These are phyloP conservation scores for Beauveria sp. DNA, from an alignment of 2,329 filamentous ascomycete genomes.

Conservation along the genomic window DNA sequence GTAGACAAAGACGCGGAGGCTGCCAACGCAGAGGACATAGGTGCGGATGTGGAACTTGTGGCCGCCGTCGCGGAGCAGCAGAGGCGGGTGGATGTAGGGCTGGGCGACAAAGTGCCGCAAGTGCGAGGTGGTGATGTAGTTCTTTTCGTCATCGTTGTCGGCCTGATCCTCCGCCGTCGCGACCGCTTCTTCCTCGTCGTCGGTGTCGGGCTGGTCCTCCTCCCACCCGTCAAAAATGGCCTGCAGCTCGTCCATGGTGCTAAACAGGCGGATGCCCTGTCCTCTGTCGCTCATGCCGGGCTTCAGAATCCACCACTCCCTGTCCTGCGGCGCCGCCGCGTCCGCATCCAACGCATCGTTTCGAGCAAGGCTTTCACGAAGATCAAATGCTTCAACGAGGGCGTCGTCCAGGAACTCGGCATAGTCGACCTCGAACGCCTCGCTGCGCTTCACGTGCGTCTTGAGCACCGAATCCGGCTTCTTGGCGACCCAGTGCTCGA, in stretches of 20 bases:
- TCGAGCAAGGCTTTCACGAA: constrained; percentile 66
- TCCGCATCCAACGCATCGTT: constrained; percentile 36
- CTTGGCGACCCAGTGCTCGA: constrained; percentile 81
- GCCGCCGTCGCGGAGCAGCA: constrained; percentile 57
- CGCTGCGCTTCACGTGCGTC: constrained; percentile 65
- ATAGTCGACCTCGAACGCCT: constrained; percentile 91
- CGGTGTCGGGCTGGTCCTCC: constrained; percentile 54
- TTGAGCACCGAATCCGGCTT: constrained; percentile 63
- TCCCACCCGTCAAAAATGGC: constrained; percentile 92
- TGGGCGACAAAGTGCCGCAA: constrained; percentile 94
- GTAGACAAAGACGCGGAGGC: constrained; percentile 79
- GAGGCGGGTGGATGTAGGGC: constrained; percentile 84
- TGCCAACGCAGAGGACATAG: constrained; percentile 77
- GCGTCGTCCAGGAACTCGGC: constrained; percentile 95
- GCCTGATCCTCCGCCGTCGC: constrained; percentile 23
- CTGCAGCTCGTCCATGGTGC: constrained; percentile 74
- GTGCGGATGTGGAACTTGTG: constrained; percentile 91
- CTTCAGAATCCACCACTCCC: constrained; percentile 97
- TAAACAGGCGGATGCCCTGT: constrained; percentile 87
- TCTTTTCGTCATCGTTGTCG: constrained; percentile 25
- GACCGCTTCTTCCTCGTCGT: constrained; percentile 53
- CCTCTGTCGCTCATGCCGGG: constrained; percentile 96
- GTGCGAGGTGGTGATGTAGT: constrained; percentile 74
- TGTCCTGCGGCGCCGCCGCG: constrained; percentile 21
- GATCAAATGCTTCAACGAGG: constrained; percentile 79